Evolutionary conservation across 148 eudicot species (phyloP).

Genomic region (Silene conica): DNA sequence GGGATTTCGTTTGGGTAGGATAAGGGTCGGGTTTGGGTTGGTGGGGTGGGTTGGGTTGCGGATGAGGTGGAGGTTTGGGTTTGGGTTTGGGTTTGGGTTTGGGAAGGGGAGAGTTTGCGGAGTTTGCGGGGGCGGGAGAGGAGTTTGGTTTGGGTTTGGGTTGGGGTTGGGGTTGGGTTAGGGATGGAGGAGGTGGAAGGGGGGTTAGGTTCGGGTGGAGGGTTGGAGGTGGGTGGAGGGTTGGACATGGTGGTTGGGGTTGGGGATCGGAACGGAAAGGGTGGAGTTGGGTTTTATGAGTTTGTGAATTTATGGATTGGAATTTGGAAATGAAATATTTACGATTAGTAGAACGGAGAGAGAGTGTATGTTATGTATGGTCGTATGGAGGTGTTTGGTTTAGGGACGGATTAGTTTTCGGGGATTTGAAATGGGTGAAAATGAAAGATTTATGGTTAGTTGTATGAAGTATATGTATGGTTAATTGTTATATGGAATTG

Average conservation of each 20-base stretch:
- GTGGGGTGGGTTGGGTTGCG: background rate
- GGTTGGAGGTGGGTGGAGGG: background rate
- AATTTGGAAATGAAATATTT: too few species aligned
- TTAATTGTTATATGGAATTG: too few species aligned
- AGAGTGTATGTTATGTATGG: too few species aligned
- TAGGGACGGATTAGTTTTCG: too few species aligned
- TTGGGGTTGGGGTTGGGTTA: too few species aligned
- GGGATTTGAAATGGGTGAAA: too few species aligned
- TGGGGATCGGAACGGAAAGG: background rate
- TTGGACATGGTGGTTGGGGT: background rate
- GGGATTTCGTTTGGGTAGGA: constrained; percentile 41
- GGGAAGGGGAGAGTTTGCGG: constrained; percentile 36
- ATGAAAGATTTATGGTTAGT: too few species aligned
- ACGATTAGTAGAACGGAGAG: too few species aligned
- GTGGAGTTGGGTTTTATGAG: background rate
- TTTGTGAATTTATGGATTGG: background rate
- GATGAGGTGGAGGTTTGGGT: too few species aligned
- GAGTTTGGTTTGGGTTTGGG: constrained; percentile 25
- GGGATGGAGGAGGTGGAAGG: constrained; percentile 16
- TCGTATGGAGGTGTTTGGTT: too few species aligned
- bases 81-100: background rate
- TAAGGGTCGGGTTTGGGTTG: constrained; percentile 26
- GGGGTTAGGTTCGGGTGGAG: background rate
- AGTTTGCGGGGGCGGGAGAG: constrained; percentile 48
- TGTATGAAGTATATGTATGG: too few species aligned